Percentiles rank a stretch among this genome's conserved stretches.
Evolutionary conservation across 495 filamentous ascomycete genomes (phyloP).

Genomic region (Sabuloglossum arenarium): DNA sequence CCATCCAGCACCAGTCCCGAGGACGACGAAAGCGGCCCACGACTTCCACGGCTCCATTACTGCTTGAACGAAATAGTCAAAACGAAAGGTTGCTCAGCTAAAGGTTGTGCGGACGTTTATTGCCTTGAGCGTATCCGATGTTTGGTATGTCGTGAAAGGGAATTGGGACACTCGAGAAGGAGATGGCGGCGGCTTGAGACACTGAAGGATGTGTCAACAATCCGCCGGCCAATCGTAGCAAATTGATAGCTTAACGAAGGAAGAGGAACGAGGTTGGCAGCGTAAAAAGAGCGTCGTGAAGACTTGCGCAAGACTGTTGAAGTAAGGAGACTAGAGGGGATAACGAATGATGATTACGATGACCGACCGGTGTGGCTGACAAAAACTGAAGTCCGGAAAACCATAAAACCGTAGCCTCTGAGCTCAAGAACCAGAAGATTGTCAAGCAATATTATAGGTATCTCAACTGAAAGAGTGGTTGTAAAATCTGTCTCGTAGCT

Average conservation of each 20-base stretch:
- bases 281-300: background rate
- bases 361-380: background rate
- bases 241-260: background rate
- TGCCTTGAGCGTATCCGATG: background rate
- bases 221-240: background rate
- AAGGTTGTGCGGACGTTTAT: background rate
- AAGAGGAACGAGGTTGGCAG: background rate
- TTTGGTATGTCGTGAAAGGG: background rate
- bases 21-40: slow-evolving; percentile 10
- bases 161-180: background rate
- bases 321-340: background rate
- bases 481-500: background rate
- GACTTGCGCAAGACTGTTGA: background rate
- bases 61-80: background rate
- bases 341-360: background rate
- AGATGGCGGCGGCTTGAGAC: no score
- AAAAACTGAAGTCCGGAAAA: background rate
- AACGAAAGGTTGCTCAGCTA: background rate
- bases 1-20: slow-evolving; percentile 8
- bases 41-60: slow-evolving; percentile 12
- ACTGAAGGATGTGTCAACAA: background rate
- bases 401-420: no score
- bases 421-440: no score
- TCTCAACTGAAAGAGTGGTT: background rate
- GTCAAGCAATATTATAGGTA: background rate